Conservation (phyloP, 2,329 filamentous ascomycete species). For the Phialophora chinensis region DNA sequence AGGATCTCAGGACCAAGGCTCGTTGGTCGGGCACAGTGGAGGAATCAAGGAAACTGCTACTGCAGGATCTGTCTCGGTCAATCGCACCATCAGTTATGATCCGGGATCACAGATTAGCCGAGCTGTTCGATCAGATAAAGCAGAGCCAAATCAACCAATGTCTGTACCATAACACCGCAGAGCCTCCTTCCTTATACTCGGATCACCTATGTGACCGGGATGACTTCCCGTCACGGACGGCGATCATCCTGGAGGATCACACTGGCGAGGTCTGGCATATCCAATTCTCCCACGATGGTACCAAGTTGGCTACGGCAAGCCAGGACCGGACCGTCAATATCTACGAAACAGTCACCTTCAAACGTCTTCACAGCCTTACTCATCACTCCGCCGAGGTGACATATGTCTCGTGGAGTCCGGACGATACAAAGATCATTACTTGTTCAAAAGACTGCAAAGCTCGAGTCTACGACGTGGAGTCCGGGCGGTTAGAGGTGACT, state of each 20-base stretch:
- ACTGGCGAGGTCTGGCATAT: conserved; percentile 89
- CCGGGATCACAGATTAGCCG: conserved; percentile 84
- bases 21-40: conserved; percentile 84
- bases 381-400: conserved; percentile 75
- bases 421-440: conserved; percentile 83
- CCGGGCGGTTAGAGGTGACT: conserved; percentile 66
- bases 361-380: conserved; percentile 65
- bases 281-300: conserved; percentile 86
- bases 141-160: conserved; percentile 81
- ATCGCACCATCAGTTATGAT: conserved; percentile 98
- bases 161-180: conserved; percentile 82
- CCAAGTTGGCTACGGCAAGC: conserved; percentile 80
- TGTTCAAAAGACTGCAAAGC: conserved; percentile 78
- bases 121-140: conserved; percentile 82
- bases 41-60: conserved; percentile 72
- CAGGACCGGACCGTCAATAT: conserved; percentile 76
- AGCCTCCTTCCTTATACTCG: conserved; percentile 82
- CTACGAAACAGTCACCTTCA: conserved; percentile 77
- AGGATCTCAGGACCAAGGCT: conserved; percentile 77
- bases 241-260: conserved; percentile 74
- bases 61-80: conserved; percentile 83
- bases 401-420: conserved; percentile 88
- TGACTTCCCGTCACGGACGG: conserved; percentile 76
- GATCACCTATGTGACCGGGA: conserved; percentile 83
- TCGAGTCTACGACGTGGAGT: conserved; percentile 76